Base-by-base conservation (phyloP, 805 yeast genomes). In the Sungouiozyma ichnusensis region DNA sequence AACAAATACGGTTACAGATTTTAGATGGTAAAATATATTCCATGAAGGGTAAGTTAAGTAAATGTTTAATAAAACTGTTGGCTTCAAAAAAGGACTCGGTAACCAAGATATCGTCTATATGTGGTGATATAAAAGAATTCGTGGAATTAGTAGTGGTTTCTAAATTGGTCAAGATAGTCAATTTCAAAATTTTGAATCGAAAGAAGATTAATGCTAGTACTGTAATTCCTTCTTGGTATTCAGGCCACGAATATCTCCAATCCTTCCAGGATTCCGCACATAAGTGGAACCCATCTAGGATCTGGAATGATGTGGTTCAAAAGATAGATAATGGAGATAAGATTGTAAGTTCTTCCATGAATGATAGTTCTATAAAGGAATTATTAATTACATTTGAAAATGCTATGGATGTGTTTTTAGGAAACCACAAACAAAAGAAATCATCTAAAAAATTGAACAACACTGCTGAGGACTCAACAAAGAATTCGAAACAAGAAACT, bases 281-380 rank as follows among this genome's bases (percentile, higher is more conserved):
- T 40, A 35, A 58, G 38, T 50, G 50, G 15, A 73, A 77, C 49
- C 81, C 84, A 15, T 59, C 69, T 2, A 63, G 69, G 34, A 60
- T 64, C 29, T 76, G 68, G 58, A 65, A 61, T 40, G 58, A 60
- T 8, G 50, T 56, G 11, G 48, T 60, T 2, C 32, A 50, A 37
- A 51, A 51, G 27, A 49, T 46, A 18, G 51, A 52, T 5, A 49
- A 50, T 14, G 55, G 54, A 9, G 56, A 51, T 17, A 53, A 54
- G 33, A 39, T 58, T 9, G 40, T 52, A 33, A 76, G 79, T 52
- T 68, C 66, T 42, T 52, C 68, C 37, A 58, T 78, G 41, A 66
- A 67, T 41, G 57, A 72, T 47, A 68, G 67, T 33, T 65, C 71
- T 35, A 65, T 70, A n/a, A 67, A 76, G 48, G 73, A 74, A 16